Evolutionary conservation across 202 grass and related monocot genomes (phyloP), one percentile per base, ranked within the genome.

Genomic region (Schoenoplectus triqueter): DNA sequence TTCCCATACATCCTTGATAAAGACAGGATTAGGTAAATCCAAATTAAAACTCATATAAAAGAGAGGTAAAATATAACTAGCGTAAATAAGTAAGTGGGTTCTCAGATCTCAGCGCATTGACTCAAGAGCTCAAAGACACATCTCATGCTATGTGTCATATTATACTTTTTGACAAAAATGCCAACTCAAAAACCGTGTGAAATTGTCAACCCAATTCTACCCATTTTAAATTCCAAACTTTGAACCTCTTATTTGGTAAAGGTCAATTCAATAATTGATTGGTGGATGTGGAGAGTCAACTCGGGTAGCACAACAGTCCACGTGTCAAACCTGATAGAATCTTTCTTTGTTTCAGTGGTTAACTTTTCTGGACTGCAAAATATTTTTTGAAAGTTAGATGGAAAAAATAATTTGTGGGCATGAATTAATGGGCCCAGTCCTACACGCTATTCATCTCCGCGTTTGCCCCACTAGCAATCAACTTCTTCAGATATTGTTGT

Each of bases 191-290:
- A 67, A 82, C 80, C 60, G 80, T 67, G 80, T 68, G 5, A 82
- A 82, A 22, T 67, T 67, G 80, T 82, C 64, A 66, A 64, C 45
- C 41, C 45, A 65, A 65, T 62, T 80, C 79, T 22, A 82, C 57
- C 59, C 59, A 82, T 82, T 82, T 68, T 31, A 31, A 31, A 31
- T 68, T 82, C 52, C 80, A 82, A 66, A 82, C 54, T 78, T 82
- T 82, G 46, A 67, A 46, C 67, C 3, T 45, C 2, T 68, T 48
- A 50, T 48, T 65, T 82, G 80, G 80, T 82, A 82, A 82, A 82
- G 63, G 80, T 82, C 80, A 82, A 82, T 82, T 82, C 64, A 39
- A 50, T 66, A 67, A 82, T 82, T 82, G 80, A 82, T 82, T 82
- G 64, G 5, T 21, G 4, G 5, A 39, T 67, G 62, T 50, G 9